Conservation (phyloP, 2,329 filamentous ascomycete species). For the Ceratocystis variospora region DNA sequence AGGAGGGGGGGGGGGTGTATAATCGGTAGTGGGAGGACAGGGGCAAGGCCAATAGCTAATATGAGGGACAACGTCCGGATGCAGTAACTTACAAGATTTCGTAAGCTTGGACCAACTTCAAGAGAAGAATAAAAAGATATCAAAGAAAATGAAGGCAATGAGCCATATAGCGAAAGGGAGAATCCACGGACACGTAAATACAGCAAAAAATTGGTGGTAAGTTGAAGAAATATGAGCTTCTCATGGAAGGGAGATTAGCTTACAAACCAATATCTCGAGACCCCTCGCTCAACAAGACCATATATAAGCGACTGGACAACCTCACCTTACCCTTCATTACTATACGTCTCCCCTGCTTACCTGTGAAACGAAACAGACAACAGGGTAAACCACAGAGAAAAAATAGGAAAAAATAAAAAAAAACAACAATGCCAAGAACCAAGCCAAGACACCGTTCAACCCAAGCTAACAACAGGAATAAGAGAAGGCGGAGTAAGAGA, state of each 20-base stretch:
- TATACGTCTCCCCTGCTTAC: not conserved
- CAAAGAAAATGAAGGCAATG: not conserved
- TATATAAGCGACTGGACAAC: no score
- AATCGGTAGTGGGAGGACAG: not conserved
- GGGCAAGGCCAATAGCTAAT: not conserved
- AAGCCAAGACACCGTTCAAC: conserved; percentile 7
- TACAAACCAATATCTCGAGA: no score
- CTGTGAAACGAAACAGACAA: conserved; percentile 7
- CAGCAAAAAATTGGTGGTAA: no score
- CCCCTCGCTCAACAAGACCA: no score
- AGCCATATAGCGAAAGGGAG: not conserved
- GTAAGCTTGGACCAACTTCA: not conserved
- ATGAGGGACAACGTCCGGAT: not conserved
- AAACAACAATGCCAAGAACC: not conserved
- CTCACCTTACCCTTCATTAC: not conserved
- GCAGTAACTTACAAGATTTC: conserved; percentile 8
- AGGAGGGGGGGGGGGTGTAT: not conserved
- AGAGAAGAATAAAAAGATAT: no score
- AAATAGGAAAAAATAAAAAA: not conserved
- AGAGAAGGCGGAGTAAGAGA: not conserved
- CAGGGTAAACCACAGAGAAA: not conserved
- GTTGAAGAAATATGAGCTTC: no score
- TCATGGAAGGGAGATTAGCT: no score
- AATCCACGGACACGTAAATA: no score
- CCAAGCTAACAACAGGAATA: not conserved